Evolutionary conservation across 2,329 filamentous ascomycete species (phyloP).

Genomic region (Pseudofabraea citricarpa): DNA sequence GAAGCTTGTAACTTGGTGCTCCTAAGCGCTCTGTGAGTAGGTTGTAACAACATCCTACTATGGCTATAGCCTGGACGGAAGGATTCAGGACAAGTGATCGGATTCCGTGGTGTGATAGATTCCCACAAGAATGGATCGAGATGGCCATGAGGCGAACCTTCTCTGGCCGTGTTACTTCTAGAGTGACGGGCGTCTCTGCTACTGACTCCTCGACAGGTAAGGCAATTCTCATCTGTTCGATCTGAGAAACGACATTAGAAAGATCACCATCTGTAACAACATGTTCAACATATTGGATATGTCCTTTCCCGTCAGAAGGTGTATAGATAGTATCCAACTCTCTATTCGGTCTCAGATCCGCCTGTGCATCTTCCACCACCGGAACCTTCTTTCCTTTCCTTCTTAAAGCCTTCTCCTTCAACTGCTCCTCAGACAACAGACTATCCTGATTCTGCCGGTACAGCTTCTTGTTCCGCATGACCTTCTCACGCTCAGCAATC

Average conservation of each 20-base stretch:
- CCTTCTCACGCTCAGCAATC: constrained; percentile 65
- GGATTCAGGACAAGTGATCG: constrained; percentile 81
- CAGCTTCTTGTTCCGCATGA: constrained; percentile 80
- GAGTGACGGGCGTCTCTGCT: neutral
- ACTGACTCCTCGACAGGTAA: constrained; percentile 1
- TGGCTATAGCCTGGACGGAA: constrained; percentile 81
- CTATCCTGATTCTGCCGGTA: constrained; percentile 40
- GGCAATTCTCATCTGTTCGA: constrained; percentile 39
- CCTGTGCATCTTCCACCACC: constrained; percentile 17
- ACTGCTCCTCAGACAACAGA: constrained; percentile 35
- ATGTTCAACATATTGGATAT: constrained; percentile 74
- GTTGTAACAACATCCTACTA: constrained; percentile 98
- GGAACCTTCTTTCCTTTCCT: constrained; percentile 29
- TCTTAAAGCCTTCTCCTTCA: constrained; percentile 35
- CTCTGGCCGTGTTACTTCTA: constrained; percentile 7
- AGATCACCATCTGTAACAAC: constrained; percentile 70
- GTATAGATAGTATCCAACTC: constrained; percentile 48
- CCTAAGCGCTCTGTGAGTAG: constrained; percentile 86
- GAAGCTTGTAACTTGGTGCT: constrained; percentile 80
- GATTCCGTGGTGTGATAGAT: constrained; percentile 92
- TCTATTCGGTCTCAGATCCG: constrained; percentile 46
- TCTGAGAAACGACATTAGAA: constrained; percentile 58
- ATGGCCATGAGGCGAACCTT: constrained; percentile 71
- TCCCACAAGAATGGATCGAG: constrained; percentile 95
- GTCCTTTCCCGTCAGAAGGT: constrained; percentile 58